Base-by-base conservation (phyloP, 805 yeast genomes). In the Teunomyces funiuensis region DNA sequence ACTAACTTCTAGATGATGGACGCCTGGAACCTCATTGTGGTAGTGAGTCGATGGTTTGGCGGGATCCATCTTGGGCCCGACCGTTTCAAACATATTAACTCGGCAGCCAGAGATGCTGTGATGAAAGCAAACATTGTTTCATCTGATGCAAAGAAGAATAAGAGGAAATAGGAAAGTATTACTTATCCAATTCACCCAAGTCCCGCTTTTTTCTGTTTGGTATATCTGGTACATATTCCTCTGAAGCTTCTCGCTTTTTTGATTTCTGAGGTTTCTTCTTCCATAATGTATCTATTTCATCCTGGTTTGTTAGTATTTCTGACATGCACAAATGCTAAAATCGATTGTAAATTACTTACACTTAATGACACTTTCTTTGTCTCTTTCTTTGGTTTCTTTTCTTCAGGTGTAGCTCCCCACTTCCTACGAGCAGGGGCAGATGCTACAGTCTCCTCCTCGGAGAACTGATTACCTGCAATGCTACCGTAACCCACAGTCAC, bases 61-160 rank as follows among this genome's bases (percentile, higher is more conserved):
- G 99, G 99, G 4, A 74, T 76, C 0, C 95, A 85, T 50, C 63
- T 93, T 16, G 99, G 99, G 0, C 93, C 98, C 0, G 97, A 88
- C 61, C 70, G 96, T 47, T 93, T 93, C 69, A 89, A 86, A 53
- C 98, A 93, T 60, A 93, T 93, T 43, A 93, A 91, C 55, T 73
- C 89, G 3, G 79, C 88, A 1, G 90, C 97, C 0, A 72, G 97
- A 55, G 93, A 88, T 37, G 97, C 91, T 0, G 73, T 93, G 0
- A 63, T 80, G 2, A 75, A 69, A 40, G 95, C 88, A 2, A 80
- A 80, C 0, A 79, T 82, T 50, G 28, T 15, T 11, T 57, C 57
- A 23, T 49, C 53, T 13, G 43, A 45, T 41, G 33, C 45, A 41
- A 47, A 39, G 45, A 50, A 43, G 36, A 55, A 54, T 34, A 65